Conservation (phyloP, 2,329 filamentous ascomycete genomes). For the Alternaria incomplexa region DNA sequence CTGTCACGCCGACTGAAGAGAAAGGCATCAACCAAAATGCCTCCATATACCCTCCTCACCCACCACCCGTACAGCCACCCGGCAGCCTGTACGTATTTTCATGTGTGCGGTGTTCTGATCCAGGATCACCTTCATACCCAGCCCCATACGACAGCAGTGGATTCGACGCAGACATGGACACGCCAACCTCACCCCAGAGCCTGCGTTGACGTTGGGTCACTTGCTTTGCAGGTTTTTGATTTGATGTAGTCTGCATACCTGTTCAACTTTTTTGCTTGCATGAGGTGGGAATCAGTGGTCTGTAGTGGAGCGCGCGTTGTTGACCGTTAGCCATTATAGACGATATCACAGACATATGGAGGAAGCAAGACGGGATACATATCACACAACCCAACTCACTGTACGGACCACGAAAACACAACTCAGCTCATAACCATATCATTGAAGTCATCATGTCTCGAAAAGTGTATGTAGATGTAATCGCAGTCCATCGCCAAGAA, state of each 20-base stretch:
- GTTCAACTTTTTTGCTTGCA: not conserved
- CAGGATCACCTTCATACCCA: not conserved
- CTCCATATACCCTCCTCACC: not conserved
- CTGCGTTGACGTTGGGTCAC: not conserved
- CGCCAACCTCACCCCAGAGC: not conserved
- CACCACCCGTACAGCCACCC: not conserved
- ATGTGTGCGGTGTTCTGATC: not conserved
- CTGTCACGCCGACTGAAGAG: not conserved
- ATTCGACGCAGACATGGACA: not conserved
- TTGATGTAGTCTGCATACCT: not conserved
- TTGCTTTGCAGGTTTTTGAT: not conserved
- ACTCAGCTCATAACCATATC: conserved; percentile 2
- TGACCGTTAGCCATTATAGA: not conserved
- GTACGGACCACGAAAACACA: not conserved
- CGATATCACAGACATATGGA: not conserved
- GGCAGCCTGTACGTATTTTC: not conserved
- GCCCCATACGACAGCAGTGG: not conserved
- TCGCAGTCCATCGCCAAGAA: conserved; percentile 6
- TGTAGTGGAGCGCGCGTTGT: not conserved
- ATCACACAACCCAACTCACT: not conserved
- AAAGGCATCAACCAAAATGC: not conserved
- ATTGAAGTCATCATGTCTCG: conserved; percentile 4
- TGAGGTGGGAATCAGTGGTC: not conserved
- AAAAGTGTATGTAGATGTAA: conserved; percentile 5
- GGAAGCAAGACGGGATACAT: not conserved